Evolutionary conservation across 768 basidiomycete genomes (phyloP).

Genomic region (Podaxis carcinomalis): DNA sequence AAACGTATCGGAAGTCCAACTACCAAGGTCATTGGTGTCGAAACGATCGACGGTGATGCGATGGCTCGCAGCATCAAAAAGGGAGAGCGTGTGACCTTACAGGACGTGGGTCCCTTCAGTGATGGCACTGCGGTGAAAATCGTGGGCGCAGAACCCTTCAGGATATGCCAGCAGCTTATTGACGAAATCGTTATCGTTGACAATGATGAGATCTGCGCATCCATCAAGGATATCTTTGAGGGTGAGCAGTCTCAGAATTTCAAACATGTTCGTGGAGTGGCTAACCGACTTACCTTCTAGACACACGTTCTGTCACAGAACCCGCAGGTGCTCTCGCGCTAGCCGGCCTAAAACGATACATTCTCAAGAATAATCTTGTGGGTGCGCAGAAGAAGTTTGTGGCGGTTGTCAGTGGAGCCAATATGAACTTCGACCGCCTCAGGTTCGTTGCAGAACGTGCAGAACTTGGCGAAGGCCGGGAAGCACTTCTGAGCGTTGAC

Average conservation of each 20-base stretch:
- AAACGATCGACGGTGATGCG: conserved; percentile 93
- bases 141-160: conserved; percentile 92
- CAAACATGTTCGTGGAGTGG: not conserved
- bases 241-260: conserved; percentile 42
- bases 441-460: conserved; percentile 99
- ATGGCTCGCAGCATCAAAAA: conserved; percentile 80
- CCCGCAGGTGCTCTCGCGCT: conserved; percentile 92
- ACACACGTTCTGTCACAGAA: conserved; percentile 94
- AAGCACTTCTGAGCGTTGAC: conserved; percentile 90
- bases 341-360: conserved; percentile 88
- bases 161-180: conserved; percentile 81
- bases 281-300: conserved; percentile 32
- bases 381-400: conserved; percentile 87
- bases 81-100: conserved; percentile 78
- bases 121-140: conserved; percentile 97
- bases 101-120: conserved; percentile 93
- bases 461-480: conserved; percentile 92
- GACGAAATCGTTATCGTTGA: conserved; percentile 82
- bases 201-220: conserved; percentile 97
- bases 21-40: conserved; percentile 83
- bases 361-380: conserved; percentile 73
- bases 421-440: conserved; percentile 97
- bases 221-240: conserved; percentile 98
- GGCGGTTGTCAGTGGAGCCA: conserved; percentile 90
- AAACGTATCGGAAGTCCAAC: conserved; percentile 86